phyloP scores from a whole-genome alignment of 148 eudicot species.

The Amaranthus cruentus region DNA sequence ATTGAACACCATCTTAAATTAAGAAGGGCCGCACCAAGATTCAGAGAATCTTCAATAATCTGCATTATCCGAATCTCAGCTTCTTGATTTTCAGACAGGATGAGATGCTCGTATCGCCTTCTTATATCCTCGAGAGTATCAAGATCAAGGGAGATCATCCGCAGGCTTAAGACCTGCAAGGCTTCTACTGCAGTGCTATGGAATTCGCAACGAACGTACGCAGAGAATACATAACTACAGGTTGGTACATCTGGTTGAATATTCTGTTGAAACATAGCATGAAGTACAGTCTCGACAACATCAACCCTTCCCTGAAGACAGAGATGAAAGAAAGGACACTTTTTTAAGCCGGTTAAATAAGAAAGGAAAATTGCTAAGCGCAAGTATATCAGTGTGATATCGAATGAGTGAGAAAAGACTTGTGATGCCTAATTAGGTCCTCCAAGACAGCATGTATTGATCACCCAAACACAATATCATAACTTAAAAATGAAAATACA shows the following conservation, averaged over 20 bases:
- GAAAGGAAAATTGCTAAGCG: too few relatives aligned
- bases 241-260: slow-evolving; percentile 72
- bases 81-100: slow-evolving; percentile 51
- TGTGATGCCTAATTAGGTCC: too few relatives aligned
- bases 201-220: slow-evolving; percentile 45
- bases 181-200: slow-evolving; percentile 73
- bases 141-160: slow-evolving; percentile 67
- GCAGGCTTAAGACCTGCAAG: slow-evolving; percentile 70
- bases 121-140: slow-evolving; percentile 34
- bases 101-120: slow-evolving; percentile 37
- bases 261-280: slow-evolving; percentile 52
- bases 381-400: too few relatives aligned
- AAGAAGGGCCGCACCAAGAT: slow-evolving; percentile 51
- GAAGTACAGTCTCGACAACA: slow-evolving; percentile 53
- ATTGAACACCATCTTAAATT: slow-evolving; percentile 70
- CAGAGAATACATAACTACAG: slow-evolving; percentile 53
- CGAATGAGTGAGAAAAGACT: too few relatives aligned
- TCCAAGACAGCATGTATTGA: too few relatives aligned
- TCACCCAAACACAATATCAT: background rate
- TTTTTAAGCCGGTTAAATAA: too few relatives aligned
- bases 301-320: slow-evolving; percentile 58
- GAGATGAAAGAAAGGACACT: too few relatives aligned
- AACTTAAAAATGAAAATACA: background rate
- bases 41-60: slow-evolving; percentile 30
- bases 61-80: slow-evolving; percentile 48